phyloP scores from a whole-genome alignment of 2,329 filamentous ascomycete species.

The Alternaria arborescens region DNA sequence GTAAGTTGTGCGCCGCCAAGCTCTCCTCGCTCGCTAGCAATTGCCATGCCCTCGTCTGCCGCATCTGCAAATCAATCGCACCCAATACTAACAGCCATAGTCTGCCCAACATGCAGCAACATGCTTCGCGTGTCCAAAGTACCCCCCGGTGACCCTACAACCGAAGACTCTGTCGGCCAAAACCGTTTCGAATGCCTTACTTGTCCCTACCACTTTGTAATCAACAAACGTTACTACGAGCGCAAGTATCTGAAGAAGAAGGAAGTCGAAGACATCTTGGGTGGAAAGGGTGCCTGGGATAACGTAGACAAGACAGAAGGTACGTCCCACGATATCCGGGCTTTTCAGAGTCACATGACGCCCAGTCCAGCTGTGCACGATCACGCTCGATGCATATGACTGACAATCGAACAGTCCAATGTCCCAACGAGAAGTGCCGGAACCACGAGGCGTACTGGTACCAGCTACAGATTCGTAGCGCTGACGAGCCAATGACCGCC shows the following conservation, averaged over 20 bases:
- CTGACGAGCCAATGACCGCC: slow-evolving; percentile 97
- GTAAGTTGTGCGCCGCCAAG: slow-evolving; percentile 55
- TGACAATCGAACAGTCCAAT: slow-evolving; percentile 68
- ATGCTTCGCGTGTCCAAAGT: slow-evolving; percentile 75
- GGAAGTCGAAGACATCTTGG: slow-evolving; percentile 89
- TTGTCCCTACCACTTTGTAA: slow-evolving; percentile 89
- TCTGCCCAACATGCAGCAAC: slow-evolving; percentile 86
- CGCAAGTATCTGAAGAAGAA: slow-evolving; percentile 82
- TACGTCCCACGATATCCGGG: slow-evolving; percentile 36
- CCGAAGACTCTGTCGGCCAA: slow-evolving; percentile 51
- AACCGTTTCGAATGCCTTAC: slow-evolving; percentile 96
- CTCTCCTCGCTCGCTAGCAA: not conserved
- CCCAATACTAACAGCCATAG: slow-evolving; percentile 41
- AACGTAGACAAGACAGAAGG: slow-evolving; percentile 83
- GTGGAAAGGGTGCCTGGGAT: slow-evolving; percentile 86
- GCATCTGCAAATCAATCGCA: not conserved
- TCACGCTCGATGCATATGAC: not conserved
- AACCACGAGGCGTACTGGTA: slow-evolving; percentile 90
- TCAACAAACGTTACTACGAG: slow-evolving; percentile 82
- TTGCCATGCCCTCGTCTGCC: not conserved
- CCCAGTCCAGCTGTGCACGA: no score
- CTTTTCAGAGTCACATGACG: not conserved
- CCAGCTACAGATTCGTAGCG: slow-evolving; percentile 96
- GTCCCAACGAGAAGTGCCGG: slow-evolving; percentile 80
- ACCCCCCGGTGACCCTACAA: slow-evolving; percentile 51